These are phyloP conservation scores for Septoria petroselini DNA, from an alignment of 2,329 filamentous ascomycete genomes.

Conservation along the genomic window DNA sequence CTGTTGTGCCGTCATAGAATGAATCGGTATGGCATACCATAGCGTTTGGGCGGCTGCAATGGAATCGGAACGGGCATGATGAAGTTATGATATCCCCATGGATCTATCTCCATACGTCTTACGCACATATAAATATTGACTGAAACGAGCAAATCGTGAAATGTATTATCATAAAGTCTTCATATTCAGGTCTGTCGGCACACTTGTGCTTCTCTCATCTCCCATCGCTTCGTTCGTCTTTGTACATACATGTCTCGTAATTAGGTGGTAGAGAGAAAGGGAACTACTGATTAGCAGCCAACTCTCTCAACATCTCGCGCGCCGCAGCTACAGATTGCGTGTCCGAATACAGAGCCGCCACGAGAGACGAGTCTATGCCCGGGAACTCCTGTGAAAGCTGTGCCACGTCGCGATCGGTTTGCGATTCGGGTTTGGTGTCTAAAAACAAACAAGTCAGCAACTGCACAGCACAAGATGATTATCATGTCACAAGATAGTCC, in stretches of 20 bases:
- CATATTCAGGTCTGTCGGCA: neutral
- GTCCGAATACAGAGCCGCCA: slow-evolving; percentile 48
- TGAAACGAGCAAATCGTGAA: no score
- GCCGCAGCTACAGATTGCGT: slow-evolving; percentile 43
- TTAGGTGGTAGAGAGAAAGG: no score
- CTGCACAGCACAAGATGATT: no score
- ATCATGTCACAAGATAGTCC: no score
- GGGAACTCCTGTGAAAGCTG: slow-evolving; percentile 45
- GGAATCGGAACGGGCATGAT: no score
- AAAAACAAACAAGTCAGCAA: no score
- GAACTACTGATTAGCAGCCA: slow-evolving; percentile 25
- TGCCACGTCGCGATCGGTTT: slow-evolving; percentile 44
- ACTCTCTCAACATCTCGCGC: slow-evolving; percentile 45
- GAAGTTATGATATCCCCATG: no score
- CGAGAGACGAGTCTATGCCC: slow-evolving; percentile 44
- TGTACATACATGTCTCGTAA: no score
- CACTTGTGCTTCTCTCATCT: neutral
- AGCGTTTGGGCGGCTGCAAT: no score
- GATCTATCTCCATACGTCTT: no score
- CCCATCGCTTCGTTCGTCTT: neutral
- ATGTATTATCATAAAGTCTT: neutral
- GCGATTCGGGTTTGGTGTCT: slow-evolving; percentile 35
- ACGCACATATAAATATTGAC: no score
- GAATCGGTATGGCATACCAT: slow-evolving; percentile 13
- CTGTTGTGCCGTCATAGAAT: slow-evolving; percentile 12